These are phyloP conservation scores for Yarrowia porcina DNA, from an alignment of 805 yeast genomes.

Conservation along the genomic window DNA sequence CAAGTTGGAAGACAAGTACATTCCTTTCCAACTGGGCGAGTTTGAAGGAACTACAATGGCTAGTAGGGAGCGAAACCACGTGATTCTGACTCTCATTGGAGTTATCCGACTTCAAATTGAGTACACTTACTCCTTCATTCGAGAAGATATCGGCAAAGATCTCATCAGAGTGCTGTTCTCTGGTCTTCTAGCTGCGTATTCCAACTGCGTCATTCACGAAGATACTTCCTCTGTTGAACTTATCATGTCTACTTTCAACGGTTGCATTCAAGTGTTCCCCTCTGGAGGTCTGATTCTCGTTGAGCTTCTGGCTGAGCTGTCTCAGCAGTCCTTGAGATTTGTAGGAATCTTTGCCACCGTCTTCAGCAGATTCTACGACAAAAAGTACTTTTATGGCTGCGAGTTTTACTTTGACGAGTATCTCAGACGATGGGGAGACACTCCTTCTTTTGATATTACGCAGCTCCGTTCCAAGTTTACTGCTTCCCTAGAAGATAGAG, in stretches of 20 bases:
- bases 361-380: constrained; percentile 3
- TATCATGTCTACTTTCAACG: neutral
- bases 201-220: neutral
- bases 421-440: neutral
- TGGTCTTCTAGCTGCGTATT: neutral
- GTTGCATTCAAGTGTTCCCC: neutral
- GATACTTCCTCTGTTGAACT: neutral
- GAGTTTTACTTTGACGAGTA: constrained; percentile 3
- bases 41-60: neutral
- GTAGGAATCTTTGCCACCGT: neutral
- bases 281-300: neutral
- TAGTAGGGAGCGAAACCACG: neutral
- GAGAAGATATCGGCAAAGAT: neutral
- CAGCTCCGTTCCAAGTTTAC: neutral
- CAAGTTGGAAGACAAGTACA: neutral
- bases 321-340: neutral
- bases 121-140: neutral
- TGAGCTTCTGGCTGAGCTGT: neutral
- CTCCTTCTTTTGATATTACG: constrained; percentile 7
- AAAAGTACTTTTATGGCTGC: neutral
- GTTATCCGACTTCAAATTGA: constrained; percentile 4
- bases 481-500: neutral
- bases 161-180: neutral
- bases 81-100: neutral
- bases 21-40: constrained; percentile 10